These are phyloP conservation scores for Hymenoscyphus scutula DNA, from an alignment of 2,329 filamentous ascomycete species.

Conservation along the genomic window DNA sequence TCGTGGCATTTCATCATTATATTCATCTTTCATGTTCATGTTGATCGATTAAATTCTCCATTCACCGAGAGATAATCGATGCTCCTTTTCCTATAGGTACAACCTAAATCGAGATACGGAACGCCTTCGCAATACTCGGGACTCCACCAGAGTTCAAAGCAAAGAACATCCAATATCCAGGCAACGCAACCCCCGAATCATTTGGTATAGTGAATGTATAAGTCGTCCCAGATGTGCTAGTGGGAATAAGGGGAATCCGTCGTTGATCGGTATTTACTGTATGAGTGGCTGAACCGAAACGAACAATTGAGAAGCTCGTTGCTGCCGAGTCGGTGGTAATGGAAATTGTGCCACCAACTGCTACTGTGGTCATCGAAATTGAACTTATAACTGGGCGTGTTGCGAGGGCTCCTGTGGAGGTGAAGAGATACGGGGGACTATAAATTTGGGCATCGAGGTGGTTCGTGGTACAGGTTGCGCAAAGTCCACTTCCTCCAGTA, in stretches of 20 bases:
- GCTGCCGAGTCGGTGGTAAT: conserved; percentile 35
- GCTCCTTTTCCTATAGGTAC: neutral
- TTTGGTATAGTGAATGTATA: neutral
- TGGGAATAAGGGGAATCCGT: conserved; percentile 42
- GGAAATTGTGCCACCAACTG: conserved; percentile 36
- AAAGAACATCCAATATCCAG: conserved; percentile 12
- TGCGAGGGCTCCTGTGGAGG: conserved; percentile 41
- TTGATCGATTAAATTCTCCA: too few relatives aligned
- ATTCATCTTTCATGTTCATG: too few relatives aligned
- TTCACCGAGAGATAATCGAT: too few relatives aligned
- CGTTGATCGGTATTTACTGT: conserved; percentile 58
- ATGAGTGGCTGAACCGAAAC: conserved; percentile 51
- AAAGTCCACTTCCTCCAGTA: conserved; percentile 53
- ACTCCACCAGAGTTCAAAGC: conserved; percentile 2
- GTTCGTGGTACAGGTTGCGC: conserved; percentile 45
- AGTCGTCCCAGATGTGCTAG: conserved; percentile 25
- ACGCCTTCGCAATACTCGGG: conserved; percentile 7
- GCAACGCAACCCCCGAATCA: neutral
- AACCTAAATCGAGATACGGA: neutral
- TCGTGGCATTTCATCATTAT: too few relatives aligned
- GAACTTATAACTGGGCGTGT: conserved; percentile 41
- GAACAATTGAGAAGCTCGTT: conserved; percentile 44
- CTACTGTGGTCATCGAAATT: conserved; percentile 34
- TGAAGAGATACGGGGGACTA: conserved; percentile 54
- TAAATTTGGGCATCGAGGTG: conserved; percentile 57